Evolutionary conservation across 2,329 filamentous ascomycete species (phyloP).

Genomic region (Domatiomyces globalis): DNA sequence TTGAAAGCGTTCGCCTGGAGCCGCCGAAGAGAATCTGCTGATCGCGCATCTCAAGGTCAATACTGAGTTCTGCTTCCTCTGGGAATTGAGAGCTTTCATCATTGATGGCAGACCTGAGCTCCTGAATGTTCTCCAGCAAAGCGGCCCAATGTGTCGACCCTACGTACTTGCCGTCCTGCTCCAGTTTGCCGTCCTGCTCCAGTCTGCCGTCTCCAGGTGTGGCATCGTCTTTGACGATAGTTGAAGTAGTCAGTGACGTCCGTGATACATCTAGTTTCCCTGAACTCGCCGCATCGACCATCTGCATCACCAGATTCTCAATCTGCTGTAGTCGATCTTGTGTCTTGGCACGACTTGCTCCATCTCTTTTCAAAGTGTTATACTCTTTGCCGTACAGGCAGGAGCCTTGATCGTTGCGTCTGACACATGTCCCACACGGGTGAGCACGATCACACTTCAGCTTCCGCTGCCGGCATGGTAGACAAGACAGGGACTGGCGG

Average conservation of each 20-base stretch:
- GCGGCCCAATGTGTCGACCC: slow-evolving; percentile 32
- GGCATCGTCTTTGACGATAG: not conserved
- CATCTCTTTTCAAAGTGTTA: slow-evolving; percentile 42
- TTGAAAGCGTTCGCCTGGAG: no score
- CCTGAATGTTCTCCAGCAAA: slow-evolving; percentile 24
- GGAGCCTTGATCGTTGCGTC: no score
- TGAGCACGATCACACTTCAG: slow-evolving; percentile 27
- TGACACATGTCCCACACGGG: no score
- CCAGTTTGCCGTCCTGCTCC: not conserved
- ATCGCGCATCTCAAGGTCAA: slow-evolving; percentile 7
- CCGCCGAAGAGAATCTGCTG: no score
- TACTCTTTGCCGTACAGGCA: no score
- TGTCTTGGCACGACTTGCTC: slow-evolving; percentile 20
- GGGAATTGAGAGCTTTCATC: not conserved
- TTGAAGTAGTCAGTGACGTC: not conserved
- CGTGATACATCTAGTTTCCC: no score
- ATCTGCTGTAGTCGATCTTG: slow-evolving; percentile 14
- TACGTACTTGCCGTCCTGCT: slow-evolving; percentile 19
- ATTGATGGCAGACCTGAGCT: slow-evolving; percentile 12
- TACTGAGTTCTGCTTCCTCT: slow-evolving; percentile 7
- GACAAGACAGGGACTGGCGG: slow-evolving; percentile 58
- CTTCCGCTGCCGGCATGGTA: slow-evolving; percentile 28
- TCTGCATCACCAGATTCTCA: slow-evolving; percentile 16
- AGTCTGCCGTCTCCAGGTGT: not conserved
- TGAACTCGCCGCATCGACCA: slow-evolving; percentile 7